Base-by-base conservation (phyloP, 495 filamentous ascomycete species). In the Daldinia caldariorum region DNA sequence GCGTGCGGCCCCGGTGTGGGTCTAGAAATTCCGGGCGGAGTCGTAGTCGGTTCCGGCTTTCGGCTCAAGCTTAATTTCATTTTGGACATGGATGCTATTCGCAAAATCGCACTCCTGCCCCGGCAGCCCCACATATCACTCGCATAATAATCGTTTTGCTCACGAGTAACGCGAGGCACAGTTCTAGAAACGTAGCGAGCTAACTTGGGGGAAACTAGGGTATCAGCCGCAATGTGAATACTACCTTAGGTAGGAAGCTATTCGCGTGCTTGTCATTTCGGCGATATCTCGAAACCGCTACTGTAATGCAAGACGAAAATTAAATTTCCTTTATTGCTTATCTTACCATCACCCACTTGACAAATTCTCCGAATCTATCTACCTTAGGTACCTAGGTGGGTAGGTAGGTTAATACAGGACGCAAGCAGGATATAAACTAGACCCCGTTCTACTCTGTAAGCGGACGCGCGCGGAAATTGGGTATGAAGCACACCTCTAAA, bases 31-130 rank as follows among this genome's bases (percentile, higher is more conserved):
- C n/a, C 51, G 51, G 51, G 7, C 35, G 51, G n/a, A 31, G 51
- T 18, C 32, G 13, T 20, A 5, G 32, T 55, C 51, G 51, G 53
- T 56, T 32, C 53, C 32, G 32, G 53, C 32, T 37, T 20, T 56
- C 10, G 14, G 53, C 22, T 22, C 3, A 38, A 56, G 32, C 53
- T 22, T 38, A 56, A 34, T 37, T 56, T 18, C 18, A 37, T 35
- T 32, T 16, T 10, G 32, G 53, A 14, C 4, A 16, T 53, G 12
- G 22, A 53, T 16, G 26, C 26, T 32, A 53, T 53, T 32, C 49
- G 49, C 14, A 53, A 12, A 32, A 32, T 53, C 49, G 5, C 13
- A 32, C 6, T 5, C 31, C 10, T 22, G 13, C 49, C 49, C 49
- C 14, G 31, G 26, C 26, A 26, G 26, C 26, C 26, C 26, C 26